Percentiles rank a stretch among this genome's conserved stretches.
These are phyloP conservation scores for Magnaporthales sp. DNA, from an alignment of 2,329 filamentous ascomycete species.

Conservation along the genomic window DNA sequence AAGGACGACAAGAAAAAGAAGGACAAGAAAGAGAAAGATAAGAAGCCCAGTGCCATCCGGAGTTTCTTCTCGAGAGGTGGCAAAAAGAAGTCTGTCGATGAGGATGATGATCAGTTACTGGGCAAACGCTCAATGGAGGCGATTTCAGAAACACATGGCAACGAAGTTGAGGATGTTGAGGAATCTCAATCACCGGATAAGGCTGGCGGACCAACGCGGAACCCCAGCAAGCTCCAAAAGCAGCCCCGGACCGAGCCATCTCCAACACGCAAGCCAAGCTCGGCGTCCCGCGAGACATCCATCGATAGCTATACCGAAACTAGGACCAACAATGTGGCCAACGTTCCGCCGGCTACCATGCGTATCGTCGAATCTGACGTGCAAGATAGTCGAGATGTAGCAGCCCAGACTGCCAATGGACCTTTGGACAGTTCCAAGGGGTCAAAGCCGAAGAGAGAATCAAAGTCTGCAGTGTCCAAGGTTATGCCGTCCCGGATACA, in stretches of 20 bases:
- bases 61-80: conserved; percentile 56
- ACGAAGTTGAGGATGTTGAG: conserved; percentile 34
- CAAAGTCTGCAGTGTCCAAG: conserved; percentile 32
- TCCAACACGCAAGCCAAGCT: conserved; percentile 30
- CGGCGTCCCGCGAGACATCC: conserved; percentile 21
- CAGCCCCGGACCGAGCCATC: conserved; percentile 42
- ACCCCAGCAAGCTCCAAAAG: conserved; percentile 64
- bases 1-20: conserved; percentile 72
- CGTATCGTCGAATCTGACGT: conserved; percentile 49
- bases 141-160: conserved; percentile 26
- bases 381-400: conserved; percentile 23
- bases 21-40: conserved; percentile 66
- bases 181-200: conserved; percentile 38
- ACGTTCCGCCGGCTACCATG: conserved; percentile 48
- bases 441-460: conserved; percentile 30
- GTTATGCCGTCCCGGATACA: conserved; percentile 29
- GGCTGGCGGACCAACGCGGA: conserved; percentile 35
- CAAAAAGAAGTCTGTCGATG: conserved; percentile 46
- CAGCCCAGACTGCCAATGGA: conserved; percentile 14
- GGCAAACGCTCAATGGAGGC: conserved; percentile 56
- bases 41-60: conserved; percentile 47
- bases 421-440: not conserved
- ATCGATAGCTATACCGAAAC: conserved; percentile 31
- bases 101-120: conserved; percentile 46
- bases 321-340: conserved; percentile 42